Conservation (phyloP, 148 eudicot genomes). For the Nepenthes gracilis region DNA sequence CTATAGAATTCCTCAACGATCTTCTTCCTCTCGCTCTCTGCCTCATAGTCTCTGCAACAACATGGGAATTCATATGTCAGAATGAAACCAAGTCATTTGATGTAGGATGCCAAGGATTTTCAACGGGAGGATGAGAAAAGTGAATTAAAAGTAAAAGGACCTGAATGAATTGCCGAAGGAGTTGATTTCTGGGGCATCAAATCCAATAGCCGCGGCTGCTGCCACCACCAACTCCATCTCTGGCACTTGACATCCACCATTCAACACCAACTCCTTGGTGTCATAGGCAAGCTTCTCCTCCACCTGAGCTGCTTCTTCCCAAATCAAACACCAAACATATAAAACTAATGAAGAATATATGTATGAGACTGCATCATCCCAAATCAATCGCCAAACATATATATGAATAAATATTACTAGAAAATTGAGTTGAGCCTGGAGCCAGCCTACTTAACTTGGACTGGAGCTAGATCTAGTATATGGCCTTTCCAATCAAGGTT, state of each 20-base stretch:
- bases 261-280: constrained; percentile 13
- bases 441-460: neutral
- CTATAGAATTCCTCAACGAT: constrained; percentile 37
- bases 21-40: constrained; percentile 30
- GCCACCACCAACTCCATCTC: constrained; percentile 7
- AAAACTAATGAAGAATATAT: neutral
- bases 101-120: neutral
- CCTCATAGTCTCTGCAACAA: constrained; percentile 26
- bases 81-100: too few species aligned
- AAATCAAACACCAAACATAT: neutral
- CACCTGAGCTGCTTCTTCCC: constrained; percentile 8
- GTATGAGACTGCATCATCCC: too few species aligned
- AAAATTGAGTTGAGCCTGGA: neutral
- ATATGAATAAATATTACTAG: neutral
- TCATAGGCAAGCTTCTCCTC: neutral
- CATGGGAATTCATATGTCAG: neutral
- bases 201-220: constrained; percentile 9
- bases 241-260: constrained; percentile 19
- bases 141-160: constrained; percentile 2
- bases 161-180: constrained; percentile 50
- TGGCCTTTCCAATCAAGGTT: neutral
- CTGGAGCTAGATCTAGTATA: neutral
- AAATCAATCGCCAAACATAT: neutral
- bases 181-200: constrained; percentile 32
- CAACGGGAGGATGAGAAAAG: neutral